Base-by-base conservation (phyloP, 2,329 filamentous ascomycete species). In the Fusarium nematophilum region DNA sequence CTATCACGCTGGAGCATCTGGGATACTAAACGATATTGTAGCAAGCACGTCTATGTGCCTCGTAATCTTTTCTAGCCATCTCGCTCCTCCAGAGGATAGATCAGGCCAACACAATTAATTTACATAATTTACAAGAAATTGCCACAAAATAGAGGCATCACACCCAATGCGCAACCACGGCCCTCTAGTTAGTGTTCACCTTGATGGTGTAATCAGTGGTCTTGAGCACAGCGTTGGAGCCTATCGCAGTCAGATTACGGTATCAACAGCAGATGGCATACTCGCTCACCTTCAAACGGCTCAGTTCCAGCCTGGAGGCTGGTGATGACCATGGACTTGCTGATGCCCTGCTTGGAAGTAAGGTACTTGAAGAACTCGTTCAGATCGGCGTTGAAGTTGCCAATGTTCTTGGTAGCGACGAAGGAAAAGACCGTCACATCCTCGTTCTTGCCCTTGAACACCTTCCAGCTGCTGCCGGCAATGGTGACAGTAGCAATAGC, bases 361-460 rank as follows among this genome's bases (percentile, higher is more conserved):
- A 89, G 74, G 70, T 88, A 87, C 14, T 74, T 77, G 62, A 85
- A 75, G 74, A 89, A 89, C 6, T 78, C 73, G 65, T 78, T 78
- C 60, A 88, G 65, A 67, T 90, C 84, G 21, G 80, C 85, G 29
- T 73, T 78, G 73, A 86, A 89, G 71, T 59, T 78, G 14, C 75
- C 78, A 15, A 83, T 73, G 25, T 80, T 70, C 42, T 72, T 78
- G n/a, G 60, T 31, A 4, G 70, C 73, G 50, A 76, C 71, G 50
- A 75, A 90, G 66, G 81, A 84, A 75, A 81, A 89, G 13, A 90
- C 86, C 4, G 79, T 84, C 68, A 79, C 87, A 47, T 73, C 70
- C 29, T 83, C 82, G 64, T 89, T 87, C 23, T 71, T 73, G 17
- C 87, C 87, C 55, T 78, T 78, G 74, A 81, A 89, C 46, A 90